Percentiles rank a stretch among this genome's conserved stretches.
Evolutionary conservation across 805 yeast genomes (phyloP).

Genomic region (Candida endomychidarum): DNA sequence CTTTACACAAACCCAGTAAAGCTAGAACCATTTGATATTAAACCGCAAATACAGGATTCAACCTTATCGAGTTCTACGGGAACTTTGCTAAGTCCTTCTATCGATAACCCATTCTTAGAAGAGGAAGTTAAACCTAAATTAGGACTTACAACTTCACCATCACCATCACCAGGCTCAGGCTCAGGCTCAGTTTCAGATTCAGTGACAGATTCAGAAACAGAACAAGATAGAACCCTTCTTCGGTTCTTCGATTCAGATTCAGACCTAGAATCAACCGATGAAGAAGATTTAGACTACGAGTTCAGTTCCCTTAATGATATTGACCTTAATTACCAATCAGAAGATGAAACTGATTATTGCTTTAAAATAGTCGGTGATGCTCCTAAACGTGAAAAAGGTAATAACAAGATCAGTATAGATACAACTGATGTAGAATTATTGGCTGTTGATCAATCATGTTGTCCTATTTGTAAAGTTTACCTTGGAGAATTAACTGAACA

Average conservation of each 20-base stretch:
- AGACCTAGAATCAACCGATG: constrained; percentile 9
- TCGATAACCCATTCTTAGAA: no score
- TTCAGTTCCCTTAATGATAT: constrained; percentile 13
- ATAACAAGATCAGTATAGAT: constrained; percentile 11
- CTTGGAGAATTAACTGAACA: constrained; percentile 11
- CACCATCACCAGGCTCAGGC: no score
- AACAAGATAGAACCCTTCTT: constrained; percentile 4
- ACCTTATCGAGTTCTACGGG: no score
- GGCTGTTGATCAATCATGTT: constrained; percentile 4
- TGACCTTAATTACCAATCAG: constrained; percentile 14
- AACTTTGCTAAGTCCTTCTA: no score
- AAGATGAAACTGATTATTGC: constrained; percentile 14
- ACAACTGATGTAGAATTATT: constrained; percentile 9
- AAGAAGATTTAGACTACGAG: constrained; percentile 12
- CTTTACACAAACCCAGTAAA: no score
- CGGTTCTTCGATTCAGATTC: constrained; percentile 14
- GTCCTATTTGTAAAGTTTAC: constrained; percentile 15
- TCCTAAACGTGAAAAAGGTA: constrained; percentile 10
- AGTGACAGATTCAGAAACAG: background rate
- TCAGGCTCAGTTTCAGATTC: no score
- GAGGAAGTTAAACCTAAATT: no score
- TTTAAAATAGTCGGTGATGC: constrained; percentile 13
- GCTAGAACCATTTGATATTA: no score
- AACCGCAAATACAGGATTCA: no score
- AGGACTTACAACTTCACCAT: no score